Evolutionary conservation across 139 green algal species (phyloP).

Genomic region (Penium margaritaceum): DNA sequence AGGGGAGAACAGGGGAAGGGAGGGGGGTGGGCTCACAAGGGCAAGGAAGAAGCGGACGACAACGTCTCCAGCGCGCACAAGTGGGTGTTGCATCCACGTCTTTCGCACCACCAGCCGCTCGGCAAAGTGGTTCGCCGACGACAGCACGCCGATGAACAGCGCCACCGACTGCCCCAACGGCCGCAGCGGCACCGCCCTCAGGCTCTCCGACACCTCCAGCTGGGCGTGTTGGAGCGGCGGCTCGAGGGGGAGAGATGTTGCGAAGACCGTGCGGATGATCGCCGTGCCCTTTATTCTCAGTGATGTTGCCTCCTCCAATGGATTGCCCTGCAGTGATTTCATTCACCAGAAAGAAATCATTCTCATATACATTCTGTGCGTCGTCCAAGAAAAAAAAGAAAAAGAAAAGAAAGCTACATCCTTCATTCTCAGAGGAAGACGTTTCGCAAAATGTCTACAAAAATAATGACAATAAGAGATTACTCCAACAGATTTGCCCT

Average conservation of each 20-base stretch:
- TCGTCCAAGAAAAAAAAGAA: no score
- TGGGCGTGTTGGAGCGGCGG: conserved; percentile 4
- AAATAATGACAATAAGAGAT: no score
- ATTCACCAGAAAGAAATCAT: no score
- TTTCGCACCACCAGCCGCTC: conserved; percentile 35
- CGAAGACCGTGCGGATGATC: neutral
- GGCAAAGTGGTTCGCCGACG: conserved; percentile 29
- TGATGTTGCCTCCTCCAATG: conserved; percentile 28
- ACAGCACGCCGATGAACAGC: conserved; percentile 41
- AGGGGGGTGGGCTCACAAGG: conserved; percentile 29
- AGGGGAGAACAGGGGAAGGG: no score
- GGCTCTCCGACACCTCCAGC: conserved; percentile 17
- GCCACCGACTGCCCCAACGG: neutral
- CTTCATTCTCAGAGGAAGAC: no score
- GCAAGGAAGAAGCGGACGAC: conserved; percentile 35
- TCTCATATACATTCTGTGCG: no score
- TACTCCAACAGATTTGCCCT: no score
- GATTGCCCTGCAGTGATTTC: conserved; percentile 19
- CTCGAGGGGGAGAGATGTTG: conserved; percentile 19
- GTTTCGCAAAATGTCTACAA: no score
- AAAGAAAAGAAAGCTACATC: no score
- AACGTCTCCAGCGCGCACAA: conserved; percentile 16
- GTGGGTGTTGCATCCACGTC: conserved; percentile 38
- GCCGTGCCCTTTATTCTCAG: conserved; percentile 10
- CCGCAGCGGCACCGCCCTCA: conserved; percentile 12